Conservation (phyloP, 495 filamentous ascomycete species). For the Apiosordaria backusii region DNA sequence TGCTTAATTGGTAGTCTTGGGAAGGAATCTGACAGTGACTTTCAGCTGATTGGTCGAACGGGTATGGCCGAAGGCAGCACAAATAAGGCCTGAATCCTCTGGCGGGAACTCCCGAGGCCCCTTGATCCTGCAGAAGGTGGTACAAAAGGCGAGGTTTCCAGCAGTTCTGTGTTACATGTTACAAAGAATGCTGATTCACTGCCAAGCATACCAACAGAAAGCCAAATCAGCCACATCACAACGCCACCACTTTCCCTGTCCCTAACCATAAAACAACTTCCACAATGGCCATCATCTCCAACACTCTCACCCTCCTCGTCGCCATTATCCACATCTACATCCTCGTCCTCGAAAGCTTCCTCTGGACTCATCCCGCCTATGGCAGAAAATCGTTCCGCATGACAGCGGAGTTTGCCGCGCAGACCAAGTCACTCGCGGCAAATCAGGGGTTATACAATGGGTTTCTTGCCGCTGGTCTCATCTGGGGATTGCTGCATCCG, state of each 20-base stretch:
- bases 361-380: constrained; percentile 31
- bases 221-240: background rate
- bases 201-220: too few species aligned
- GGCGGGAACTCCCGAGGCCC: background rate
- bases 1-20: background rate
- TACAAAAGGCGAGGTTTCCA: too few species aligned
- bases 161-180: background rate
- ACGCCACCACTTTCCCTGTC: background rate
- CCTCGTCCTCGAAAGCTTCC: constrained; percentile 31
- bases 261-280: background rate
- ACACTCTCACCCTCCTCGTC: constrained; percentile 22
- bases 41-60: too few species aligned
- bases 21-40: background rate
- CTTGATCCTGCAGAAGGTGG: background rate
- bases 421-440: constrained; percentile 29
- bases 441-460: constrained; percentile 41
- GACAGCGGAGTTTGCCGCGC: constrained; percentile 26
- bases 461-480: constrained; percentile 34
- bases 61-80: too few species aligned
- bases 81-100: background rate
- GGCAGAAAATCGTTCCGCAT: constrained; percentile 31
- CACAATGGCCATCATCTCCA: constrained; percentile 24
- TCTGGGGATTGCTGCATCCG: constrained; percentile 30
- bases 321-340: constrained; percentile 34
- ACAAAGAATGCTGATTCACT: too few species aligned